Evolutionary conservation across 2,329 filamentous ascomycete genomes (phyloP).

Genomic region (Monosporascus sp.): DNA sequence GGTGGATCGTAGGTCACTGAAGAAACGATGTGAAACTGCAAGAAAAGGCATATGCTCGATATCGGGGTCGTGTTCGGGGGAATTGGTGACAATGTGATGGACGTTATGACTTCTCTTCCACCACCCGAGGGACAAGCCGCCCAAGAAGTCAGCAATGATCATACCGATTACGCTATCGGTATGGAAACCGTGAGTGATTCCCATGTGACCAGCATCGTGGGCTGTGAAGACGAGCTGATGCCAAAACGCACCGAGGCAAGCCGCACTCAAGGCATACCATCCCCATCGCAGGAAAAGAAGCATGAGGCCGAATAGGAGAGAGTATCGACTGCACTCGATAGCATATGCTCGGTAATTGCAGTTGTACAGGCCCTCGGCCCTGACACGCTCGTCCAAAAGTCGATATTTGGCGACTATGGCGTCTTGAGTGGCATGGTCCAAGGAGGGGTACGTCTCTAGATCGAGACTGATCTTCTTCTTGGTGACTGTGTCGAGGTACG

Average conservation of each 20-base stretch:
- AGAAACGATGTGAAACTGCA: conserved; percentile 76
- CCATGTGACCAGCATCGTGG: conserved; percentile 96
- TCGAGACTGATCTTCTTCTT: conserved; percentile 71
- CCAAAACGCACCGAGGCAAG: conserved; percentile 80
- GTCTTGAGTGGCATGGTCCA: conserved; percentile 69
- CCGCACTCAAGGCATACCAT: conserved; percentile 65
- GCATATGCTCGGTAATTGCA: conserved; percentile 81
- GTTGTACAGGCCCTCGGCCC: conserved; percentile 69
- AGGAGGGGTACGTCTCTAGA: conserved; percentile 70
- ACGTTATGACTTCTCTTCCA: conserved; percentile 98
- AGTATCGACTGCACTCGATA: conserved; percentile 68
- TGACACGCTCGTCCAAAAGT: conserved; percentile 65
- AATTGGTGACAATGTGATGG: conserved; percentile 93
- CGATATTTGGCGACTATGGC: conserved; percentile 77
- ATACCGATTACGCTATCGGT: conserved; percentile 83
- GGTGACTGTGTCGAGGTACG: conserved; percentile 68
- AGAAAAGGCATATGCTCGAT: conserved; percentile 90
- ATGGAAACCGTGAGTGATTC: conserved; percentile 87
- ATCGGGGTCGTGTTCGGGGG: conserved; percentile 91
- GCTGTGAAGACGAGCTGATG: conserved; percentile 92
- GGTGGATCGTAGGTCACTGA: conserved; percentile 66
- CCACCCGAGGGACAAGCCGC: conserved; percentile 88
- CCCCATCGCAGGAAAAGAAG: conserved; percentile 55
- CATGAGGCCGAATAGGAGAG: conserved; percentile 56
- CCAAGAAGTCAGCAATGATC: conserved; percentile 81